Base-by-base conservation (phyloP, 768 basidiomycete genomes). In the Tulasnella sp. region DNA sequence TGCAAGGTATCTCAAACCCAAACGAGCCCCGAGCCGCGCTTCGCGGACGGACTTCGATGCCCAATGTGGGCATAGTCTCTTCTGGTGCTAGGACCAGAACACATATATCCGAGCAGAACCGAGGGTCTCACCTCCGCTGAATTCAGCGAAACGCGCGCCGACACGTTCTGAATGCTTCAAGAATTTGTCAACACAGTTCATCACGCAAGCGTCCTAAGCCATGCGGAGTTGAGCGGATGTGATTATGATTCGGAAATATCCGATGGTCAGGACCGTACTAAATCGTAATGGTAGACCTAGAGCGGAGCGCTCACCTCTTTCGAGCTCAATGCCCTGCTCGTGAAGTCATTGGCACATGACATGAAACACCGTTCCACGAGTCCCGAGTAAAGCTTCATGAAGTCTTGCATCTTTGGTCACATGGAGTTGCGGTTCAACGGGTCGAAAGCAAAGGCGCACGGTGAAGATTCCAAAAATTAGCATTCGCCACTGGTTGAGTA, bases 121-220 rank as follows among this genome's bases (percentile, higher is more conserved):
- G n/a, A 24, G 40, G 46, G 22, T 88, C 94, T 81, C 82, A 96
- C 96, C 96, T 78, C 95, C 95, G 84, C 96, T 97, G 82, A 93
- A 87, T 85, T 97, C 96, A 72, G 96, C 95, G 85, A 97, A 98
- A 72, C 96, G 90, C 41, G 95, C 93, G 7, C 96, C 96, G 22
- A 97, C 93, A 76, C 96, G 90, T 85, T 98, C 96, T 16, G 96
- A 96, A 85, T 98, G 96, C 85, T 98, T 98, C 84, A 99, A 87
- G 88, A 98, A 98, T 87, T 99, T 99, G 89, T 98, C 97, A 31
- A 96, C 90, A 88, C 97, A 99, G 88, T 97, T 96, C 86, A 91
- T 89, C 73, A 97, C 91, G 85, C 97, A 99, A 83, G 91, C 90
- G 84, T 94, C 94, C 96, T 99, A 84, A 73, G 24, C 54, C 24